phyloP scores from a whole-genome alignment of 2,329 filamentous ascomycete species.

The Emmonsia crescens region DNA sequence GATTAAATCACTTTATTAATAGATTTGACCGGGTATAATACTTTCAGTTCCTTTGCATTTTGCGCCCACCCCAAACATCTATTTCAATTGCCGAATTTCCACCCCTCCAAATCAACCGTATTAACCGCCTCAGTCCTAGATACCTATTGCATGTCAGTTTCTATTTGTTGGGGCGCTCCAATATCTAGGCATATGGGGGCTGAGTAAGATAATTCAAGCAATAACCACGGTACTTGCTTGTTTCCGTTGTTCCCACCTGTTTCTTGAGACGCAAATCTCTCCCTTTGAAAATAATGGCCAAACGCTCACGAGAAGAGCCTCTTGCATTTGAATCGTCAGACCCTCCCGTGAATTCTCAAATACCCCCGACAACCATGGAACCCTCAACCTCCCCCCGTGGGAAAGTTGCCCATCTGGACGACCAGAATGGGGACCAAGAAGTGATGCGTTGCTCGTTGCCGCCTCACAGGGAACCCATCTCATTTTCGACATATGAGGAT shows the following conservation, averaged over 20 bases:
- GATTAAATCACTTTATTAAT: no score
- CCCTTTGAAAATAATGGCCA: constrained; percentile 40
- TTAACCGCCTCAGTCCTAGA: neutral
- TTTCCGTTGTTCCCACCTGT: neutral
- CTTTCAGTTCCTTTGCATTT: neutral
- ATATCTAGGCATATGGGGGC: neutral
- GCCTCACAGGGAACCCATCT: constrained; percentile 59
- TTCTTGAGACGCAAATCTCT: neutral
- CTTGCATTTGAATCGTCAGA: neutral
- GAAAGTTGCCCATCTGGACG: constrained; percentile 54
- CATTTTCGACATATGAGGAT: constrained; percentile 63
- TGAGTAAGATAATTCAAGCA: neutral
- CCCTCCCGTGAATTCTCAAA: constrained; percentile 29
- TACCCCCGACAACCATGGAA: constrained; percentile 20
- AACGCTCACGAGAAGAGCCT: constrained; percentile 45
- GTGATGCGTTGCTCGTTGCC: constrained; percentile 73
- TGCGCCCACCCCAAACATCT: neutral
- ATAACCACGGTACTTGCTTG: neutral
- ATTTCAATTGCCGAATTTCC: neutral
- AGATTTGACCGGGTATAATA: neutral
- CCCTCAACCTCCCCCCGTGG: constrained; percentile 17
- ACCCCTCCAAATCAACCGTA: neutral
- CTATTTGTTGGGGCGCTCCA: neutral
- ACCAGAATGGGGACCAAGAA: constrained; percentile 17
- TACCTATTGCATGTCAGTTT: neutral